Evolutionary conservation across 192 early-diverging fungal genomes (phyloP).

Genomic region (Podila epigama): DNA sequence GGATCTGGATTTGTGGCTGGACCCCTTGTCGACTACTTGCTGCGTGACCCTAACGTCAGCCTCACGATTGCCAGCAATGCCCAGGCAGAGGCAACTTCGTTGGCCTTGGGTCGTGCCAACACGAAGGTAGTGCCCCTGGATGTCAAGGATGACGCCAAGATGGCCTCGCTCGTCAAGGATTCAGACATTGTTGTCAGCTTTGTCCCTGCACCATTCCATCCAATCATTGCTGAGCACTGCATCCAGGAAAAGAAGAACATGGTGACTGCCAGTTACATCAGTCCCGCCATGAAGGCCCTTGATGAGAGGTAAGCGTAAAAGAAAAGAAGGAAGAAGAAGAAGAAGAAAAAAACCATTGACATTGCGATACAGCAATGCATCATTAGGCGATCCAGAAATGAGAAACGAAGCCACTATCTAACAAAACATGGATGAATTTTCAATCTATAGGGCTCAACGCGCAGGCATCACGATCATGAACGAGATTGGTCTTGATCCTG

Average conservation of each 20-base stretch:
- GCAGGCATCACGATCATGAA: slow-evolving; percentile 92
- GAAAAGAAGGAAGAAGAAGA: too few relatives aligned
- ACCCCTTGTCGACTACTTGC: slow-evolving; percentile 90
- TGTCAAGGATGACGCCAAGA: slow-evolving; percentile 65
- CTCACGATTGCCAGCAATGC: slow-evolving; percentile 87
- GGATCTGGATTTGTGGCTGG: slow-evolving; percentile 94
- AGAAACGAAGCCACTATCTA: too few relatives aligned
- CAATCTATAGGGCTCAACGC: slow-evolving; percentile 65
- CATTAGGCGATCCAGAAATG: too few relatives aligned
- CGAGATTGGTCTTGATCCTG: slow-evolving; percentile 98
- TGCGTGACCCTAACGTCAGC: slow-evolving; percentile 58
- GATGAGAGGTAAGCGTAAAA: slow-evolving; percentile 73
- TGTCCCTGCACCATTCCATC: slow-evolving; percentile 87
- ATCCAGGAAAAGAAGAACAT: slow-evolving; percentile 89
- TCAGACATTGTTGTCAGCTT: slow-evolving; percentile 93
- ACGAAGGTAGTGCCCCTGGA: slow-evolving; percentile 75
- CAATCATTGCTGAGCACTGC: slow-evolving; percentile 76
- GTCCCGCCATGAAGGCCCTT: slow-evolving; percentile 84
- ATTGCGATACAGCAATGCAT: too few relatives aligned
- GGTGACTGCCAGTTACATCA: slow-evolving; percentile 97
- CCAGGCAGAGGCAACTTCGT: slow-evolving; percentile 69
- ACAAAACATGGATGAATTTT: neutral
- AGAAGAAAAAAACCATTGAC: too few relatives aligned
- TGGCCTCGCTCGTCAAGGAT: slow-evolving; percentile 69
- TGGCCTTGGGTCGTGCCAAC: slow-evolving; percentile 67